phyloP scores from a whole-genome alignment of 148 eudicot species.

The Diospyros lotus region DNA sequence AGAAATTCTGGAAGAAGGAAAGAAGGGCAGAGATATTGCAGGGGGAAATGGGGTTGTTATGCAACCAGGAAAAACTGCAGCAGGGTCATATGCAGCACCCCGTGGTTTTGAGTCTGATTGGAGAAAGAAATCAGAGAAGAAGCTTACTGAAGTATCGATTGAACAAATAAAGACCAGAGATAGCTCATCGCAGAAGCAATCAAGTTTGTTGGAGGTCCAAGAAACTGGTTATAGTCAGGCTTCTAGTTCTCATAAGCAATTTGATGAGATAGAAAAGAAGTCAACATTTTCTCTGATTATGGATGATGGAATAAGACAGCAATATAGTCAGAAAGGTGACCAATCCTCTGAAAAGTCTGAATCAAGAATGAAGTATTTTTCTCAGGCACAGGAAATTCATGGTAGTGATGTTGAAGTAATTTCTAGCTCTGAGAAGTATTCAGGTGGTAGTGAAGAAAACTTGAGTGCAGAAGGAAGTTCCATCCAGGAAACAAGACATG shows the following conservation, averaged over 20 bases:
- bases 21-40: conserved; percentile 22
- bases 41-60: conserved; percentile 21
- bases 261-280: conserved; percentile 24
- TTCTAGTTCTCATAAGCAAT: conserved; percentile 28
- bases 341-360: conserved; percentile 18
- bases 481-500: conserved; percentile 31
- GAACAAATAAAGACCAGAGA: conserved; percentile 26
- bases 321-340: conserved; percentile 20
- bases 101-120: conserved; percentile 40
- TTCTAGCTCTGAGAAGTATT: conserved; percentile 24
- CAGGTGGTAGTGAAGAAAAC: conserved; percentile 22
- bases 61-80: conserved; percentile 24
- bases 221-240: conserved; percentile 28
- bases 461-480: conserved; percentile 18
- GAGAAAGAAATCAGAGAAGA: conserved; percentile 81
- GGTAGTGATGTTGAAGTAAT: conserved; percentile 19
- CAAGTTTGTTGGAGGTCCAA: conserved; percentile 18
- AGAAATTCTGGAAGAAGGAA: conserved; percentile 24
- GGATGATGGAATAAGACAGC: conserved; percentile 32
- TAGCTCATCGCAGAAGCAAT: conserved; percentile 23
- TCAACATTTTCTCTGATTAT: conserved; percentile 21
- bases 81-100: conserved; percentile 13
- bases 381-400: conserved; percentile 18
- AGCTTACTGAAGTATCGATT: conserved; percentile 46
- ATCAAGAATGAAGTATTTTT: conserved; percentile 25